These are phyloP conservation scores for Coelastrella sp. DNA, from an alignment of 139 green algal species.

Conservation along the genomic window DNA sequence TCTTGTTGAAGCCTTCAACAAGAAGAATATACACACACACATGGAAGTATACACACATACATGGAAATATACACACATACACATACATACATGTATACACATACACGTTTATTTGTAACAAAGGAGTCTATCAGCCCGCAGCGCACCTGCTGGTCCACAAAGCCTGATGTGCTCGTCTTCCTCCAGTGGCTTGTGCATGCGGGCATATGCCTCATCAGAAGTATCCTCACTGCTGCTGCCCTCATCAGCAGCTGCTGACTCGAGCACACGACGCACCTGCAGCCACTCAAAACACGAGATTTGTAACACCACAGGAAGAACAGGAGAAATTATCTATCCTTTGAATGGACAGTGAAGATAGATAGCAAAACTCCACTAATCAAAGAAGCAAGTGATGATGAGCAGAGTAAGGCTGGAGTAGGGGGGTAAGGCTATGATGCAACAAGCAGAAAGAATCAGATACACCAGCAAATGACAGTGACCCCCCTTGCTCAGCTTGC, in stretches of 20 bases:
- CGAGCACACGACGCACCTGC: conserved; percentile 31
- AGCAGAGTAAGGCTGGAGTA: not conserved
- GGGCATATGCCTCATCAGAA: conserved; percentile 53
- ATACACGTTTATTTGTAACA: not conserved
- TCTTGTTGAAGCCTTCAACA: not conserved
- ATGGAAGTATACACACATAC: not conserved
- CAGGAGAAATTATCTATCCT: not conserved
- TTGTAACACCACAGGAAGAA: no score
- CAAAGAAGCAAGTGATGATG: no score
- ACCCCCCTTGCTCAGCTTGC: not conserved
- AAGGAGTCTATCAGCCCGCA: not conserved
- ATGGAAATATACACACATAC: not conserved
- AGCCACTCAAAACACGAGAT: no score
- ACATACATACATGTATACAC: not conserved
- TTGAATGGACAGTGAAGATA: not conserved
- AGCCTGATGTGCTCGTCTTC: conserved; percentile 52
- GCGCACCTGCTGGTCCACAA: not conserved
- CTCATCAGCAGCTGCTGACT: conserved; percentile 10
- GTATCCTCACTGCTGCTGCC: conserved; percentile 66
- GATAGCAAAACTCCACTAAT: no score
- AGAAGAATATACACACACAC: not conserved
- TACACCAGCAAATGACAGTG: no score
- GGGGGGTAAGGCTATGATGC: not conserved
- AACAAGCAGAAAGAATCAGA: no score
- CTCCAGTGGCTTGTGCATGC: conserved; percentile 53